Conservation (phyloP, 768 basidiomycete genomes). For the Suillus occidentalis region DNA sequence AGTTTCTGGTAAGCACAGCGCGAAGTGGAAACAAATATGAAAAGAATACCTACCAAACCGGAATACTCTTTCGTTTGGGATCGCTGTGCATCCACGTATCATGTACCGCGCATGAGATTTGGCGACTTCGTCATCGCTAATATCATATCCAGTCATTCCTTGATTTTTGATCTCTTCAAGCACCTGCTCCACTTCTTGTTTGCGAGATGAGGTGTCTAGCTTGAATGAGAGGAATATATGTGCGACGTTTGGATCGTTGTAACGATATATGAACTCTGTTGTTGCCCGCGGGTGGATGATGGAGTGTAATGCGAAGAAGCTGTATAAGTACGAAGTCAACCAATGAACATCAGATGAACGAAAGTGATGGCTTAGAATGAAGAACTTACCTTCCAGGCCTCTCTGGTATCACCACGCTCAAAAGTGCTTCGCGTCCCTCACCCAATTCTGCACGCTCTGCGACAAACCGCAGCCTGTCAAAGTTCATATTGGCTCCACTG, state of each 20-base stretch:
- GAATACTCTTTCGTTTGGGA: slow-evolving; percentile 85
- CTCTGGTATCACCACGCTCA: slow-evolving; percentile 95
- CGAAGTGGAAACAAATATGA: slow-evolving; percentile 4
- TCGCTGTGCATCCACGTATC: slow-evolving; percentile 80
- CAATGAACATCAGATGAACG: slow-evolving; percentile 2
- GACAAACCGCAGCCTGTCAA: slow-evolving; percentile 94
- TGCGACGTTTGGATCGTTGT: slow-evolving; percentile 69
- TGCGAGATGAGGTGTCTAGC: slow-evolving; percentile 54
- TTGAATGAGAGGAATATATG: slow-evolving; percentile 92
- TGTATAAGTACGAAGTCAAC: slow-evolving; percentile 31
- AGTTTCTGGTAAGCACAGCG: slow-evolving; percentile 5
- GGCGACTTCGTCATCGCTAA: slow-evolving; percentile 93
- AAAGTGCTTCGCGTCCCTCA: slow-evolving; percentile 89
- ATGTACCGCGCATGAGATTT: slow-evolving; percentile 95
- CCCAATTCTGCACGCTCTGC: slow-evolving; percentile 97
- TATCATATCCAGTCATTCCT: slow-evolving; percentile 84
- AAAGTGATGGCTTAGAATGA: not conserved
- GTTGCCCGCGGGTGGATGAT: slow-evolving; percentile 88
- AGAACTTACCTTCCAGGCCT: slow-evolving; percentile 76
- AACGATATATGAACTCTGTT: slow-evolving; percentile 96
- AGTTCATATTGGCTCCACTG: slow-evolving; percentile 99
- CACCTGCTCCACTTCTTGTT: slow-evolving; percentile 63
- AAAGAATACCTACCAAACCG: slow-evolving; percentile 73
- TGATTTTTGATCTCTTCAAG: slow-evolving; percentile 57
- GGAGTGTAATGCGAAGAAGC: slow-evolving; percentile 85